phyloP scores from a whole-genome alignment of 164 flowering plant species.

The Magnolia kwangsiensis region DNA sequence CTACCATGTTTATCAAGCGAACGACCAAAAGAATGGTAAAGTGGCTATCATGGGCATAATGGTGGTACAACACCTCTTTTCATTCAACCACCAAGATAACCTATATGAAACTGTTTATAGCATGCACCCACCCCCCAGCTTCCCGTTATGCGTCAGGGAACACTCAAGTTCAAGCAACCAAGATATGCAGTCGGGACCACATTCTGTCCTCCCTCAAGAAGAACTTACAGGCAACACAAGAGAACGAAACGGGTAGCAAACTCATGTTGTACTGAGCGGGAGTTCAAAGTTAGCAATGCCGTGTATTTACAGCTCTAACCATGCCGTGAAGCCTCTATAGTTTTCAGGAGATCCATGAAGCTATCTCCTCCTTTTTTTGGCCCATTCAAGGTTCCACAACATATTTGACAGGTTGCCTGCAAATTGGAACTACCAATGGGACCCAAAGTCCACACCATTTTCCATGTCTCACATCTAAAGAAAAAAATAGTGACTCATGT shows the following conservation, averaged over 20 bases:
- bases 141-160: neutral
- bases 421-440: neutral
- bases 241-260: constrained; percentile 3
- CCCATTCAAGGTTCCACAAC: neutral
- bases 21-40: neutral
- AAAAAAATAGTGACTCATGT: too few relatives aligned
- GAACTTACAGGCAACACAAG: neutral
- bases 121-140: neutral
- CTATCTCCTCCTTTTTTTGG: neutral
- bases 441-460: neutral
- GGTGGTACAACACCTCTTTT: constrained; percentile 7
- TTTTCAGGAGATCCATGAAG: neutral
- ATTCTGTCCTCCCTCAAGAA: neutral
- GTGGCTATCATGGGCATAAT: constrained; percentile 7
- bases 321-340: neutral
- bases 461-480: neutral
- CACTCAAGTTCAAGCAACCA: neutral
- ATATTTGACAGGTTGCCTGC: neutral
- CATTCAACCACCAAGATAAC: constrained; percentile 5
- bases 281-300: neutral
- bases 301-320: neutral
- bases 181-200: neutral
- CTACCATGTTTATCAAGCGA: neutral
- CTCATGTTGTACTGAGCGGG: neutral
- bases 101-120: constrained; percentile 3